These are phyloP conservation scores for Talaromyces atroroseus DNA, from an alignment of 2,329 filamentous ascomycete species.

Conservation along the genomic window DNA sequence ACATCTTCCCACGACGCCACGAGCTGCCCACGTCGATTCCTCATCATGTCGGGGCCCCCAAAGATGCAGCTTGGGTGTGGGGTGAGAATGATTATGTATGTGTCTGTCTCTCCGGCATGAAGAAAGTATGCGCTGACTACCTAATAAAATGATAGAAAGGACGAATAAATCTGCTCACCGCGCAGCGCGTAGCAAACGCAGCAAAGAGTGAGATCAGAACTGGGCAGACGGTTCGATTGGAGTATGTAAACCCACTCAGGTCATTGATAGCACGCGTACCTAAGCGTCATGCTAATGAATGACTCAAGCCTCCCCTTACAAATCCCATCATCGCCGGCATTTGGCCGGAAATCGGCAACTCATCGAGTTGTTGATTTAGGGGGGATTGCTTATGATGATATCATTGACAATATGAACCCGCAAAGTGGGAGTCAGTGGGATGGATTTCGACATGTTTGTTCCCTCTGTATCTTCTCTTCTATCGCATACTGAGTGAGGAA, in stretches of 20 bases:
- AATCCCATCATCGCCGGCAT: slow-evolving; percentile 49
- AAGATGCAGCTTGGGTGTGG: slow-evolving; percentile 57
- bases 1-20: slow-evolving; percentile 48
- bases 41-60: slow-evolving; percentile 46
- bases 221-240: slow-evolving; percentile 52
- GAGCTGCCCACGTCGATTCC: slow-evolving; percentile 41
- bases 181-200: slow-evolving; percentile 49
- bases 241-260: slow-evolving; percentile 31
- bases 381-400: slow-evolving; percentile 40
- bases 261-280: neutral
- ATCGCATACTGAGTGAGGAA: slow-evolving; percentile 8
- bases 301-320: slow-evolving; percentile 45
- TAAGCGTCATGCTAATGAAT: neutral
- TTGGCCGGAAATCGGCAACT: slow-evolving; percentile 48
- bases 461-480: neutral
- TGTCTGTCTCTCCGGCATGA: slow-evolving; percentile 1
- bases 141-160: slow-evolving; percentile 18
- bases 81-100: slow-evolving; percentile 50
- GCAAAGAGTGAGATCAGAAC: slow-evolving; percentile 47
- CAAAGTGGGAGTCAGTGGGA: slow-evolving; percentile 48
- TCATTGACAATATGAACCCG: slow-evolving; percentile 42
- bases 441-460: slow-evolving; percentile 43
- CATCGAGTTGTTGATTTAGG: slow-evolving; percentile 48
- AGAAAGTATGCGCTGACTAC: neutral
- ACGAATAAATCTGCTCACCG: slow-evolving; percentile 54